Percentiles rank a stretch among this genome's conserved stretches.
These are phyloP conservation scores for Aspergillus intermedius DNA, from an alignment of 2,329 filamentous ascomycete genomes.

Conservation along the genomic window DNA sequence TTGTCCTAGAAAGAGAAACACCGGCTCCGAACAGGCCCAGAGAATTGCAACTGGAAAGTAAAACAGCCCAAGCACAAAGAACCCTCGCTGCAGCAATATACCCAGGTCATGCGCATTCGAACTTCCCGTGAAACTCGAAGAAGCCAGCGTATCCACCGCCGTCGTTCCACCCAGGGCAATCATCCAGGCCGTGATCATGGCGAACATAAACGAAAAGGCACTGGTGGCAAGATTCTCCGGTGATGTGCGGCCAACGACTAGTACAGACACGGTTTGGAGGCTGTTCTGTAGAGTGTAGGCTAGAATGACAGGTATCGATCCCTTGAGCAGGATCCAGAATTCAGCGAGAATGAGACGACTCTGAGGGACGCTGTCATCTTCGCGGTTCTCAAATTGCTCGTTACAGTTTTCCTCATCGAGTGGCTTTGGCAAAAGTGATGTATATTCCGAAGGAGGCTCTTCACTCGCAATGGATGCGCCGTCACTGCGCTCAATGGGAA, in stretches of 20 bases:
- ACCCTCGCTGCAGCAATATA: conserved; percentile 67
- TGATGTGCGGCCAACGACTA: conserved; percentile 72
- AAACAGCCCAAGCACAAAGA: conserved; percentile 65
- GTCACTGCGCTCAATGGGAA: not conserved
- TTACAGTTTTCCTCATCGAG: conserved; percentile 6
- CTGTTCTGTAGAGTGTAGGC: conserved; percentile 83
- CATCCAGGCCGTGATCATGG: conserved; percentile 81
- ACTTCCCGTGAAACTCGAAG: conserved; percentile 74
- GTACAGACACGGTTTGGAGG: conserved; percentile 72
- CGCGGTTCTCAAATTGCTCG: conserved; percentile 17
- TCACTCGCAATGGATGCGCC: not conserved
- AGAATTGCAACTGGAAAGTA: conserved; percentile 67
- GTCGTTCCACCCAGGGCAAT: conserved; percentile 81
- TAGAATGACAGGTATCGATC: conserved; percentile 70
- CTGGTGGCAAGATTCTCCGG: conserved; percentile 74
- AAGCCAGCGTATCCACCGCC: conserved; percentile 77
- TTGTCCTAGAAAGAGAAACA: conserved; percentile 71
- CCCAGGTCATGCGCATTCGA: conserved; percentile 72
- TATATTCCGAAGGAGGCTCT: conserved; percentile 17
- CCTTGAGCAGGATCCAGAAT: conserved; percentile 61
- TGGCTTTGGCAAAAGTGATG: conserved; percentile 22
- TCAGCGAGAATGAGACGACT: conserved; percentile 47
- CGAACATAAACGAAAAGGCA: conserved; percentile 90
- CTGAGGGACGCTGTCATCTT: conserved; percentile 27
- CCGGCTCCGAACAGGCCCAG: conserved; percentile 67